Evolutionary conservation across 148 eudicot genomes (phyloP).

Genomic region (Silene latifolia): DNA sequence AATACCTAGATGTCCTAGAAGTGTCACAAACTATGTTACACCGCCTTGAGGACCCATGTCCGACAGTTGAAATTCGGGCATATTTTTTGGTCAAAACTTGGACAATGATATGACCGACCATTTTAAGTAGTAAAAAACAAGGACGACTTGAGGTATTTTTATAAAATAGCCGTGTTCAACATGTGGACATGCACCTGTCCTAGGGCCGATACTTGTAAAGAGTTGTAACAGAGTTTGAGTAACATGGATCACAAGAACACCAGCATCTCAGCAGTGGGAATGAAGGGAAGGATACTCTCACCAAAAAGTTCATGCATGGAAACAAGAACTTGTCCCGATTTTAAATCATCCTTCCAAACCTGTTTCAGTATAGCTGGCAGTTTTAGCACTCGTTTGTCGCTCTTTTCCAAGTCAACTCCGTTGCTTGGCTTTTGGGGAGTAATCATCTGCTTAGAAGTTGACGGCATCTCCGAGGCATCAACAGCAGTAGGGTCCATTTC

Average conservation of each 20-base stretch:
- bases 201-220: too few relatives aligned
- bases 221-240: too few relatives aligned
- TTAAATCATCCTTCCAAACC: slow-evolving; percentile 68
- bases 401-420: slow-evolving; percentile 20
- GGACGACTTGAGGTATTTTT: too few relatives aligned
- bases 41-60: too few relatives aligned
- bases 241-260: slow-evolving; percentile 37
- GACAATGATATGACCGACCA: too few relatives aligned
- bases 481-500: slow-evolving; percentile 22
- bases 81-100: too few relatives aligned
- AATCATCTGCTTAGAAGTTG: slow-evolving; percentile 26
- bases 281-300: slow-evolving; percentile 56
- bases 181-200: too few relatives aligned
- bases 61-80: too few relatives aligned
- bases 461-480: slow-evolving; percentile 25
- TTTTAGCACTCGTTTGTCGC: slow-evolving; percentile 23
- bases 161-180: too few relatives aligned
- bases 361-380: slow-evolving; percentile 45
- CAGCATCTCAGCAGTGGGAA: slow-evolving; percentile 59
- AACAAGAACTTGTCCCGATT: slow-evolving; percentile 53
- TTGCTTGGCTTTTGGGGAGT: slow-evolving; percentile 9
- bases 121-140: too few relatives aligned
- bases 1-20: too few relatives aligned
- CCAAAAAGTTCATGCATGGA: slow-evolving; percentile 53
- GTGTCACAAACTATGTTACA: too few relatives aligned